phyloP scores from a whole-genome alignment of 2,329 filamentous ascomycete genomes.

The Cercospora sp. region DNA sequence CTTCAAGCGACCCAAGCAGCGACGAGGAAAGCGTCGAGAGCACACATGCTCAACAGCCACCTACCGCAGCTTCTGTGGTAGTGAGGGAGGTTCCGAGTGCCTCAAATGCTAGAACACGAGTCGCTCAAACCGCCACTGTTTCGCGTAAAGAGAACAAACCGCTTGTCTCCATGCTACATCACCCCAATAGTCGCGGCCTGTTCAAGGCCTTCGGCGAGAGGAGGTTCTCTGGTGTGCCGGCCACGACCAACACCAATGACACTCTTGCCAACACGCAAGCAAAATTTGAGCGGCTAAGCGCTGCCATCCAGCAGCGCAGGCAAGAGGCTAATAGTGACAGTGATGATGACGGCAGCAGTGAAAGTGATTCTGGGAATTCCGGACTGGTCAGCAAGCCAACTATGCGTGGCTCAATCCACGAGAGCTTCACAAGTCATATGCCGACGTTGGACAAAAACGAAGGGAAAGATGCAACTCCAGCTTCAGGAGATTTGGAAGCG shows the following conservation, averaged over 20 bases:
- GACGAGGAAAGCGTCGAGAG: not conserved
- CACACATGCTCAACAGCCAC: not conserved
- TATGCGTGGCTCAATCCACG: slow-evolving; percentile 17
- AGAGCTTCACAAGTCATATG: slow-evolving; percentile 17
- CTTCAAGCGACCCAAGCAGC: not conserved
- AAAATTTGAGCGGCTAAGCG: slow-evolving; percentile 6
- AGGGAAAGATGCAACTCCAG: not conserved
- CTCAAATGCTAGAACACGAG: not conserved
- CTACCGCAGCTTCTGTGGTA: not conserved
- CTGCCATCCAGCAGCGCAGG: not conserved
- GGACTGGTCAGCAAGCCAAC: not conserved
- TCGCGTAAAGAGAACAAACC: not conserved
- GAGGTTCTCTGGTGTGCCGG: not conserved
- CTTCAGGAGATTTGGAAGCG: not conserved
- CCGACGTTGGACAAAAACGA: not conserved
- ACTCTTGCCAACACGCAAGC: slow-evolving; percentile 9
- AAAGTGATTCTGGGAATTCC: slow-evolving; percentile 10
- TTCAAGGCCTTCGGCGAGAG: not conserved
- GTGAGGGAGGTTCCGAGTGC: not conserved
- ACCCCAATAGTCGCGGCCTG: not conserved
- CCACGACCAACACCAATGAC: not conserved
- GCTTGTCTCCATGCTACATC: not conserved
- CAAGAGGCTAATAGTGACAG: not conserved
- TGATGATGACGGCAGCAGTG: slow-evolving; percentile 13
- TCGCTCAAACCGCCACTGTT: not conserved